A percentile compares a stretch with the other conserved stretches of the same genome.
phyloP scores from a whole-genome alignment of 2,329 filamentous ascomycete species.

The Aspergillus novoparasiticus region DNA sequence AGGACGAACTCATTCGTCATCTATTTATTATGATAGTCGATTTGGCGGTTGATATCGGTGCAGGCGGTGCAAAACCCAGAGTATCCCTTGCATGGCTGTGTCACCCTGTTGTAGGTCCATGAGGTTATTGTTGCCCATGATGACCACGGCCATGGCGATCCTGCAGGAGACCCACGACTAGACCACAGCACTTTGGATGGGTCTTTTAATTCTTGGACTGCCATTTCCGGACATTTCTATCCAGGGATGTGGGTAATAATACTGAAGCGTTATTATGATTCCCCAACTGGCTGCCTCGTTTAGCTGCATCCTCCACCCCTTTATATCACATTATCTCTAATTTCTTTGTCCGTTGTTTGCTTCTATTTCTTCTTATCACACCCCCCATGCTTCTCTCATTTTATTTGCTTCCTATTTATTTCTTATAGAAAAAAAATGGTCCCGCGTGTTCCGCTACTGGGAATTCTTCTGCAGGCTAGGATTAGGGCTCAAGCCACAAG shows the following conservation, averaged over 20 bases:
- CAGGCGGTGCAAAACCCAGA: constrained; percentile 3
- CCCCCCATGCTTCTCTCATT: background rate
- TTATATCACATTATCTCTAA: constrained; percentile 17
- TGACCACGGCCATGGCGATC: constrained; percentile 17
- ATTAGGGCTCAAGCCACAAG: constrained; percentile 15
- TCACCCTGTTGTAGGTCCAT: constrained; percentile 19
- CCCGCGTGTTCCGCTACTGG: background rate
- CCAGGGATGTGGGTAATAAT: constrained; percentile 9
- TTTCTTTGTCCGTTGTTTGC: constrained; percentile 6
- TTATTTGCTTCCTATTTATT: constrained; percentile 9
- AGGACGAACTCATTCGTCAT: background rate
- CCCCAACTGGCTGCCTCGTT: constrained; percentile 10
- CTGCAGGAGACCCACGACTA: constrained; percentile 16
- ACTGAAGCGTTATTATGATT: background rate
- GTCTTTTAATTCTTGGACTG: constrained; percentile 10
- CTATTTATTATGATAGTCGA: constrained; percentile 7
- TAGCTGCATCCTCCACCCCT: constrained; percentile 14
- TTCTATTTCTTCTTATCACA: constrained; percentile 9
- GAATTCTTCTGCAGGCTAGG: constrained; percentile 9
- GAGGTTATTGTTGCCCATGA: constrained; percentile 20
- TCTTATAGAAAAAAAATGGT: constrained; percentile 4
- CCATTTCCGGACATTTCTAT: constrained; percentile 5
- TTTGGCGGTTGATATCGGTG: constrained; percentile 1
- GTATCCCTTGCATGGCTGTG: constrained; percentile 27
- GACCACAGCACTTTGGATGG: constrained; percentile 6